Conservation (phyloP, 192 early-diverging fungal species). For the Dispira parvispora region DNA sequence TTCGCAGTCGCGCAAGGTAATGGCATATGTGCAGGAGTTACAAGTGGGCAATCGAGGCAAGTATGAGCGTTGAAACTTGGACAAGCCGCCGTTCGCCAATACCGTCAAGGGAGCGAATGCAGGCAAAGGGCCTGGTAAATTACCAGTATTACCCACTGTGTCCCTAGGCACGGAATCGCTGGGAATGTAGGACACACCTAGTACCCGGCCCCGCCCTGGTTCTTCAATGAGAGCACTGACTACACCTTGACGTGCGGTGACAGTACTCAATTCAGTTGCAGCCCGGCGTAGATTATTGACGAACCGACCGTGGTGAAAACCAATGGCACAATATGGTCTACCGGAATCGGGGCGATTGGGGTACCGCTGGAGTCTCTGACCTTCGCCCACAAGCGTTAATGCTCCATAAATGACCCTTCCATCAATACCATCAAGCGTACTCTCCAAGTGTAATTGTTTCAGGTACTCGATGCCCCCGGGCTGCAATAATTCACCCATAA, state of each 20-base stretch:
- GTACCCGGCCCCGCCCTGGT: conserved; percentile 9
- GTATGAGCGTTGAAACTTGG: conserved; percentile 50
- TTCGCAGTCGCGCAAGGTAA: conserved; percentile 46
- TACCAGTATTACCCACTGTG: too few relatives aligned
- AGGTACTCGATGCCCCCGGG: conserved; percentile 82
- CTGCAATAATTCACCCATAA: conserved; percentile 94
- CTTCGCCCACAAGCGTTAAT: conserved; percentile 48
- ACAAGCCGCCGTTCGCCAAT: conserved; percentile 68
- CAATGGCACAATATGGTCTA: conserved; percentile 38
- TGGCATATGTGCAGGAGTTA: conserved; percentile 18
- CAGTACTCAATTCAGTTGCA: conserved; percentile 35
- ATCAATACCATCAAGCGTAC: conserved; percentile 65
- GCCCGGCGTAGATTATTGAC: conserved; percentile 67
- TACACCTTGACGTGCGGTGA: conserved; percentile 60
- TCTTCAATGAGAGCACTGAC: conserved; percentile 49
- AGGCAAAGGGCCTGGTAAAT: background rate
- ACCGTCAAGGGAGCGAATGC: conserved; percentile 12
- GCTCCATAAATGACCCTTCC: conserved; percentile 75
- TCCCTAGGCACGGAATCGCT: background rate
- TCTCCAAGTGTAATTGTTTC: conserved; percentile 50
- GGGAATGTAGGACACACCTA: conserved; percentile 5
- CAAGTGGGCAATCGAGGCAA: conserved; percentile 9
- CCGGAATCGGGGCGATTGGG: conserved; percentile 28
- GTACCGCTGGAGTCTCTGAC: conserved; percentile 56
- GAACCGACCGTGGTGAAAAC: conserved; percentile 91